Evolutionary conservation across 495 filamentous ascomycete species (phyloP).

Genomic region (Penicillium daleae): DNA sequence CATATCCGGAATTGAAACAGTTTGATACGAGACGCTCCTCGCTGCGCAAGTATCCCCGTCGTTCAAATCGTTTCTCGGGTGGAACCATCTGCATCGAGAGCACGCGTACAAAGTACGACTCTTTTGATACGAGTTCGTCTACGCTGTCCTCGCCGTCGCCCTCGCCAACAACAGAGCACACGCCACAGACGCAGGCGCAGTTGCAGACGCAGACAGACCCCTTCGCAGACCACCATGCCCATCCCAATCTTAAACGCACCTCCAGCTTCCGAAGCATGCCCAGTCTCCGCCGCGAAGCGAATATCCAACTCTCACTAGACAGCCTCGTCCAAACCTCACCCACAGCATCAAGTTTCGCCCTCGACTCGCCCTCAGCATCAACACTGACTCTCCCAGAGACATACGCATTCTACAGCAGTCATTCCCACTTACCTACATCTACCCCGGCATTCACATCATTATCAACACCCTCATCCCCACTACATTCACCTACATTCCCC

Average conservation of each 20-base stretch:
- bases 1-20: slow-evolving; percentile 14
- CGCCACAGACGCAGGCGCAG: neutral
- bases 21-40: slow-evolving; percentile 30
- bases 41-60: slow-evolving; percentile 35
- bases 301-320: slow-evolving; percentile 35
- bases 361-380: neutral
- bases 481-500: neutral
- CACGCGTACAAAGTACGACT: slow-evolving; percentile 29
- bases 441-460: no score
- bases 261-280: slow-evolving; percentile 31
- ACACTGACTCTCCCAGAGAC: slow-evolving; percentile 25
- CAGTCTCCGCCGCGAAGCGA: slow-evolving; percentile 26
- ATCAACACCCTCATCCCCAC: neutral
- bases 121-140: slow-evolving; percentile 31
- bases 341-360: slow-evolving; percentile 23
- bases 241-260: slow-evolving; percentile 17
- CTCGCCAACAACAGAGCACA: slow-evolving; percentile 19
- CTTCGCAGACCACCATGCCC: slow-evolving; percentile 18
- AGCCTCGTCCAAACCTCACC: slow-evolving; percentile 29
- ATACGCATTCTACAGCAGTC: neutral
- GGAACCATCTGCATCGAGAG: slow-evolving; percentile 37
- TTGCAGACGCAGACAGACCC: slow-evolving; percentile 2
- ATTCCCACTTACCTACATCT: neutral
- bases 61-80: slow-evolving; percentile 43
- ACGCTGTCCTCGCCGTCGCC: slow-evolving; percentile 19